A percentile compares a stretch with the other conserved stretches of the same genome.
These are phyloP conservation scores for Tricholoma bakamatsutake DNA, from an alignment of 768 basidiomycete species.

Conservation along the genomic window DNA sequence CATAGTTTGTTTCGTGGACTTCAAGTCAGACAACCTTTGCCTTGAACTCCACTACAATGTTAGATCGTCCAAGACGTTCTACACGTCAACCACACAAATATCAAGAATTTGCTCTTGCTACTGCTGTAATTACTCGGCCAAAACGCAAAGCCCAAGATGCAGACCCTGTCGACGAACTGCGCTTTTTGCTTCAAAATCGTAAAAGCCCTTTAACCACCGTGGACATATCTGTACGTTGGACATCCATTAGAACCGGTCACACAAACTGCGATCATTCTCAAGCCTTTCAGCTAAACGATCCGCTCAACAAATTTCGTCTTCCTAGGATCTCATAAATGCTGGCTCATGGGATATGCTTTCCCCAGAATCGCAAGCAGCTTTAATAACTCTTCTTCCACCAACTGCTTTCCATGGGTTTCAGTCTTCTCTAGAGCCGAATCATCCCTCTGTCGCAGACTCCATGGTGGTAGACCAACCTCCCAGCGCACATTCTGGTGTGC, in stretches of 20 bases:
- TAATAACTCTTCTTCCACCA: constrained; percentile 38
- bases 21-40: constrained; percentile 22
- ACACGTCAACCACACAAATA: constrained; percentile 14
- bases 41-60: constrained; percentile 29
- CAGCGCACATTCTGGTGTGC: constrained; percentile 6
- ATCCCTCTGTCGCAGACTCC: constrained; percentile 26
- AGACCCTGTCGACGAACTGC: constrained; percentile 30
- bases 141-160: constrained; percentile 26
- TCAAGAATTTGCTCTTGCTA: not conserved
- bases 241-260: not conserved
- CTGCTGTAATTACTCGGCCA: not conserved
- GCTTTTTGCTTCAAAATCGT: constrained; percentile 36
- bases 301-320: constrained; percentile 21
- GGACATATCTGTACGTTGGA: constrained; percentile 43
- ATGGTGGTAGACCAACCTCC: constrained; percentile 15
- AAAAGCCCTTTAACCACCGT: constrained; percentile 44
- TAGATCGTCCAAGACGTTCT: constrained; percentile 27
- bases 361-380: constrained; percentile 28
- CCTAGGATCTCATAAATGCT: constrained; percentile 43
- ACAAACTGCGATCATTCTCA: constrained; percentile 7
- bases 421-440: constrained; percentile 26
- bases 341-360: constrained; percentile 42
- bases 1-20: no score
- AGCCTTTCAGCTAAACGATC: constrained; percentile 9
- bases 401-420: constrained; percentile 35